A percentile compares a stretch with the other conserved stretches of the same genome.
phyloP scores from a whole-genome alignment of 2,329 filamentous ascomycete genomes.

The Pseudogymnoascus sp. region DNA sequence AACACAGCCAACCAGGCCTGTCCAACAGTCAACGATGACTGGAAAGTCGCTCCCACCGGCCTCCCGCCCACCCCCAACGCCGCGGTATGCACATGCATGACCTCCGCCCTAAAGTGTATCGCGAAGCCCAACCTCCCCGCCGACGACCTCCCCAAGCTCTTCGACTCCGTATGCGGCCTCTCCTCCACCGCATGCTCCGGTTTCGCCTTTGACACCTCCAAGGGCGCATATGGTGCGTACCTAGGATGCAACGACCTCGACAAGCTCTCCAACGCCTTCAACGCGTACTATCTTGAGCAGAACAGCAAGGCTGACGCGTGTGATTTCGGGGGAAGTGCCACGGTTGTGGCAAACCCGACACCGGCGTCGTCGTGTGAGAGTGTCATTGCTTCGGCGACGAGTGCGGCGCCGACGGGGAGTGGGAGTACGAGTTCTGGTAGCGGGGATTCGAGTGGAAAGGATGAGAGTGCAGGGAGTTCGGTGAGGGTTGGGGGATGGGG shows the following conservation, averaged over 20 bases:
- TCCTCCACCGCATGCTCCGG: conserved; percentile 31
- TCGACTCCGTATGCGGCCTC: conserved; percentile 43
- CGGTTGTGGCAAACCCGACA: conserved; percentile 41
- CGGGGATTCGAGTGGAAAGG: no score
- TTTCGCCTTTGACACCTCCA: conserved; percentile 45
- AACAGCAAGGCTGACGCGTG: conserved; percentile 48
- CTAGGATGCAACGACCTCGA: conserved; percentile 65
- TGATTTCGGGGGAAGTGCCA: conserved; percentile 61
- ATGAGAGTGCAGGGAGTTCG: not conserved
- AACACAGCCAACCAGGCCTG: conserved; percentile 22
- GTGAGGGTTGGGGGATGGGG: not conserved
- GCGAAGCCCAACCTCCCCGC: conserved; percentile 49
- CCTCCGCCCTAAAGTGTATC: conserved; percentile 60
- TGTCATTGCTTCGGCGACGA: not conserved
- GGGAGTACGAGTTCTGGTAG: not conserved
- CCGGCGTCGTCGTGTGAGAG: conserved; percentile 43
- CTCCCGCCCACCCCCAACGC: conserved; percentile 82
- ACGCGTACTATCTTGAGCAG: conserved; percentile 44
- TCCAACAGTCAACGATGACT: conserved; percentile 20
- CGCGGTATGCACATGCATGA: conserved; percentile 78
- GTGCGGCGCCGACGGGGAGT: not conserved
- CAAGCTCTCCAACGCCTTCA: conserved; percentile 68
- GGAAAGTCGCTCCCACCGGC: conserved; percentile 39
- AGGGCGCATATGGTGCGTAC: conserved; percentile 66
- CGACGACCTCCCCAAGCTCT: conserved; percentile 59